Conservation (phyloP, 2,329 filamentous ascomycete genomes). For the Ascomycota sp. region DNA sequence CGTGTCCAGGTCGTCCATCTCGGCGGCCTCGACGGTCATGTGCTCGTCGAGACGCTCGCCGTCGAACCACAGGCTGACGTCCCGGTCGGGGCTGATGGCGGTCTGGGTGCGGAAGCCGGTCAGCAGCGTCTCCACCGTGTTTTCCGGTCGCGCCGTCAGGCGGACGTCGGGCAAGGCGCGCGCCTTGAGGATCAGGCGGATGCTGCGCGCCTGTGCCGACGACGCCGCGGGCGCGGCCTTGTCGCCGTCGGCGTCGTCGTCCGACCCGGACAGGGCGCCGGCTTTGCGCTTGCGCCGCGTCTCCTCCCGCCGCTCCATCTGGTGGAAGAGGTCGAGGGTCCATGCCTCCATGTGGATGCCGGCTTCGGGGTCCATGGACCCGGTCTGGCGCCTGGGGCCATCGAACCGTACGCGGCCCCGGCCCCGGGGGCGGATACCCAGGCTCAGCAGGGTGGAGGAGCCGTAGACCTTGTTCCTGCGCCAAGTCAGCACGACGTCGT, state of each 20-base stretch:
- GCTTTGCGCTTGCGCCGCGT: conserved; percentile 21
- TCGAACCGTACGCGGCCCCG: conserved; percentile 21
- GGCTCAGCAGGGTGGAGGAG: conserved; percentile 47
- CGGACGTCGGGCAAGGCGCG: conserved; percentile 27
- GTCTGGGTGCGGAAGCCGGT: conserved; percentile 37
- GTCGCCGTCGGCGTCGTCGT: conserved; percentile 7
- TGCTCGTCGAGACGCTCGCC: conserved; percentile 48
- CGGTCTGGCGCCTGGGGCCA: conserved; percentile 15
- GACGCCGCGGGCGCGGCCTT: conserved; percentile 8
- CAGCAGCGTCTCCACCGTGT: conserved; percentile 40
- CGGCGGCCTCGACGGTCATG: conserved; percentile 40
- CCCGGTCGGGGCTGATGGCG: conserved; percentile 25
- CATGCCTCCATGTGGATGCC: conserved; percentile 60
- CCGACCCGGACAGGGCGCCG: conserved; percentile 17
- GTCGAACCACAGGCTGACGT: conserved; percentile 50
- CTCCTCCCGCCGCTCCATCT: conserved; percentile 27
- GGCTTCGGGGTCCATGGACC: conserved; percentile 27
- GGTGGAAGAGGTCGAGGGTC: conserved; percentile 40
- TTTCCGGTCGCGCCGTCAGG: conserved; percentile 30
- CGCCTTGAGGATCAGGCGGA: conserved; percentile 34
- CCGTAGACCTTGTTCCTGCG: conserved; percentile 52
- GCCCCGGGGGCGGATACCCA: conserved; percentile 34
- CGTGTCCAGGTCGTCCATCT: conserved; percentile 54
- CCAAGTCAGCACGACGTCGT: conserved; percentile 59
- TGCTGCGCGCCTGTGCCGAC: no score